A percentile compares a stretch with the other conserved stretches of the same genome.
These are phyloP conservation scores for Pelargonium citronellum DNA, from an alignment of 441 rosid species.

Conservation along the genomic window DNA sequence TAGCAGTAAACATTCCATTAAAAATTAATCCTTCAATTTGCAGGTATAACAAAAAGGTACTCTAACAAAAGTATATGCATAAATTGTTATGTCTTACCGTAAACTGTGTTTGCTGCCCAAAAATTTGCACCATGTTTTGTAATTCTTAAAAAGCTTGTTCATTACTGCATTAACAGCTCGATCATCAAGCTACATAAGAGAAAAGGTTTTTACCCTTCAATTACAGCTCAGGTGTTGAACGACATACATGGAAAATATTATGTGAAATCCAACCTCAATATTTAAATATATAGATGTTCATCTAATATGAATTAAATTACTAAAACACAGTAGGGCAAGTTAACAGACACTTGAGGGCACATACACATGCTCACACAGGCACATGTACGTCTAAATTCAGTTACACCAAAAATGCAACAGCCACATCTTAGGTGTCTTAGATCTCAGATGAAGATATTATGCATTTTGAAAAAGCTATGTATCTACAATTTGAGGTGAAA, in stretches of 20 bases:
- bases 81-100: slow-evolving; percentile 38
- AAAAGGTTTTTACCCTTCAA: slow-evolving; percentile 4
- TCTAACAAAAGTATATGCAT: not conserved
- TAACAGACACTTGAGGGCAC: too few species aligned
- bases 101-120: slow-evolving; percentile 91
- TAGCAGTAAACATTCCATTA: slow-evolving; percentile 4
- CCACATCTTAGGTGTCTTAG: not conserved
- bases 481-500: slow-evolving; percentile 8
- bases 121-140: slow-evolving; percentile 91
- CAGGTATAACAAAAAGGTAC: not conserved
- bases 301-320: not conserved
- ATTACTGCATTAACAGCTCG: slow-evolving; percentile 84
- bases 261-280: not conserved
- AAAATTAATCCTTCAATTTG: not conserved
- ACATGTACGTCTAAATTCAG: not conserved
- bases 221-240: slow-evolving; percentile 6
- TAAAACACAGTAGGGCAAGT: not conserved
- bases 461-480: not conserved
- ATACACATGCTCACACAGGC: not conserved
- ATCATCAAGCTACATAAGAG: slow-evolving; percentile 76
- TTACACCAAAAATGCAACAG: not conserved
- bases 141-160: slow-evolving; percentile 82
- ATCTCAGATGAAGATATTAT: not conserved
- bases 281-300: not conserved
- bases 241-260: not conserved